phyloP scores from a whole-genome alignment of 805 yeast genomes.

The Metschnikowia gruessii region DNA sequence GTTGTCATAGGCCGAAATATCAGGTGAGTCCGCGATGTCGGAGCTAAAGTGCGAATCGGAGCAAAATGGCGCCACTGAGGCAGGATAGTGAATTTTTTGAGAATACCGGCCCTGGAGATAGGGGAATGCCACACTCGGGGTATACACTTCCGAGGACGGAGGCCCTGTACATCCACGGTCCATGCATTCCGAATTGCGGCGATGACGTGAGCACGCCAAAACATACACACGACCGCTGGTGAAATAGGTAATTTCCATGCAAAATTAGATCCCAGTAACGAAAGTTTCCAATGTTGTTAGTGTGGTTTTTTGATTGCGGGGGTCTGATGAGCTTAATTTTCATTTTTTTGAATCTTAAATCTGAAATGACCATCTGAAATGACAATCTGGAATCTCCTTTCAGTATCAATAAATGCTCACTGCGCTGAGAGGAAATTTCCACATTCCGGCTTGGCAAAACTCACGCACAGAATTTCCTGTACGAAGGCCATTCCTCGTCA shows the following conservation, averaged over 20 bases:
- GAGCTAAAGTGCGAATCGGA: constrained; percentile 10
- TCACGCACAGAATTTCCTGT: background rate
- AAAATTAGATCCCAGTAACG: too few species aligned
- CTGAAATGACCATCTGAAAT: too few species aligned
- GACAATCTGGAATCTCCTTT: too few species aligned
- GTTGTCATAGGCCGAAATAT: constrained; percentile 2
- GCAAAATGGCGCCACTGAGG: constrained; percentile 15
- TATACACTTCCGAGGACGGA: constrained; percentile 1
- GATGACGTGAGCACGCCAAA: too few species aligned
- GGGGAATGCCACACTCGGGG: constrained; percentile 1
- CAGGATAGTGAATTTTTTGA: constrained; percentile 3
- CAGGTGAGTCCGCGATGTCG: constrained; percentile 3
- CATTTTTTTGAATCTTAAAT: too few species aligned
- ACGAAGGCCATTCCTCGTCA: background rate
- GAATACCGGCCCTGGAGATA: constrained; percentile 8
- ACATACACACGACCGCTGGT: too few species aligned
- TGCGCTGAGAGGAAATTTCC: background rate
- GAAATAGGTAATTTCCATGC: too few species aligned
- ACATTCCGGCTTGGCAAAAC: constrained; percentile 1
- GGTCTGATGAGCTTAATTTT: too few species aligned
- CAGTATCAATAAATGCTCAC: too few species aligned
- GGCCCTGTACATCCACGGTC: background rate
- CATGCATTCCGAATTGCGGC: too few species aligned
- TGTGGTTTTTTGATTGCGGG: too few species aligned
- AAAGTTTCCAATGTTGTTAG: too few species aligned